phyloP scores from a whole-genome alignment of 2,329 filamentous ascomycete genomes.

The Aspergillus luchuensis region DNA sequence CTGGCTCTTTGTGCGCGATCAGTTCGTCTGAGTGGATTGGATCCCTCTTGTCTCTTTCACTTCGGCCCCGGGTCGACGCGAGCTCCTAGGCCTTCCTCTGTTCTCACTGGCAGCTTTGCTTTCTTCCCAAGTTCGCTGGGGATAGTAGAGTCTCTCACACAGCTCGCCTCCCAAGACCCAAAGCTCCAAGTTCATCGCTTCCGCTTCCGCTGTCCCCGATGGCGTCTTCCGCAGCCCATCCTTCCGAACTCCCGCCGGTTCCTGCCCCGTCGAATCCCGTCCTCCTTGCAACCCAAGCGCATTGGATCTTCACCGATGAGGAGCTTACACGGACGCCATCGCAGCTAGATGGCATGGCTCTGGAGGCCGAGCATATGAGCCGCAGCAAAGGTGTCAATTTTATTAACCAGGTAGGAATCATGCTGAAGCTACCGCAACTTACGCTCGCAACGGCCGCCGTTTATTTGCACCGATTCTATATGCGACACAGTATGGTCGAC shows the following conservation, averaged over 20 bases:
- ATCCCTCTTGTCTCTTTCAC: background rate
- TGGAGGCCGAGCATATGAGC: conserved; percentile 74
- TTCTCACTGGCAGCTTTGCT: background rate
- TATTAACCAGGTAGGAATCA: conserved; percentile 88
- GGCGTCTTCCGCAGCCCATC: conserved; percentile 31
- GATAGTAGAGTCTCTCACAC: too few relatives aligned
- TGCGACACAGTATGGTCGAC: conserved; percentile 80
- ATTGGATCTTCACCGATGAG: conserved; percentile 88
- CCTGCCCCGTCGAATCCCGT: conserved; percentile 49
- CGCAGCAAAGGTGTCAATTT: conserved; percentile 95
- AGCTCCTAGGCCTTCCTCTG: background rate
- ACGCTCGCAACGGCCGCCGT: conserved; percentile 90
- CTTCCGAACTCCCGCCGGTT: conserved; percentile 30
- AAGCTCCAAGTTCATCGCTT: background rate
- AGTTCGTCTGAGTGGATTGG: background rate
- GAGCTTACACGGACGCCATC: conserved; percentile 83
- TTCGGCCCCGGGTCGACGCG: background rate
- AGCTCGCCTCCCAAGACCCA: background rate
- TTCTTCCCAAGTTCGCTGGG: background rate
- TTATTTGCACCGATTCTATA: conserved; percentile 95
- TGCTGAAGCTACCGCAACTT: conserved; percentile 87
- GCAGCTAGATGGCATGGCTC: conserved; percentile 75
- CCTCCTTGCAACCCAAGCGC: conserved; percentile 60
- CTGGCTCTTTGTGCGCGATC: background rate
- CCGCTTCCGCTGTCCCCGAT: conserved; percentile 20